A percentile compares a stretch with the other conserved stretches of the same genome.
Evolutionary conservation across 768 basidiomycete genomes (phyloP).

Genomic region (Clavaria fumosa): DNA sequence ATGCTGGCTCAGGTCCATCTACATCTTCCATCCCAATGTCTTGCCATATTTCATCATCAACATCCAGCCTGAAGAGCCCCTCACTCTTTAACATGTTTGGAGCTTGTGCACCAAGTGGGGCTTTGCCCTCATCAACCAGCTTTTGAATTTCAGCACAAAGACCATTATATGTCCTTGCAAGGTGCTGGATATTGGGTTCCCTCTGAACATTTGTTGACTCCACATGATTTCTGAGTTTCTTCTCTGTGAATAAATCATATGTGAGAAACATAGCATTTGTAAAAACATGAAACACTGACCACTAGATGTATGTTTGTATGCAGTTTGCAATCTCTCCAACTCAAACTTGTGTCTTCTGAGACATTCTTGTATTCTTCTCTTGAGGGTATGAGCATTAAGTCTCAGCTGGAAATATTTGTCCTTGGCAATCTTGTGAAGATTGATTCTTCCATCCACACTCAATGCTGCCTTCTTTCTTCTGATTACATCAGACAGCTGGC

Average conservation of each 20-base stretch:
- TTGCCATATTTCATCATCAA: slow-evolving; percentile 19
- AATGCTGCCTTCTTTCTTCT: no score
- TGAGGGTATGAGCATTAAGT: slow-evolving; percentile 15
- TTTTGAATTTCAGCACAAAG: slow-evolving; percentile 10
- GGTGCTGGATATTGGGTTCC: slow-evolving; percentile 10
- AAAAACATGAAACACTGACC: slow-evolving; percentile 12
- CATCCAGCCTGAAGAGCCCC: slow-evolving; percentile 15
- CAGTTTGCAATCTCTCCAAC: slow-evolving; percentile 12
- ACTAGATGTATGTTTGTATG: slow-evolving; percentile 10
- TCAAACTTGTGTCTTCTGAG: slow-evolving; percentile 17
- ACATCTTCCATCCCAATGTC: slow-evolving; percentile 13
- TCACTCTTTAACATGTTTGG: slow-evolving; percentile 11
- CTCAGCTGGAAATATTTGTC: slow-evolving; percentile 10
- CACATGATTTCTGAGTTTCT: no score
- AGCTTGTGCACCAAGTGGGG: slow-evolving; percentile 9
- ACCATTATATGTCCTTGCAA: slow-evolving; percentile 12
- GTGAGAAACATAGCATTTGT: no score
- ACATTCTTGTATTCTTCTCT: slow-evolving; percentile 11
- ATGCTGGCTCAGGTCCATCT: slow-evolving; percentile 9
- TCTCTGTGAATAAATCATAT: no score
- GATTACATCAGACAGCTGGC: no score
- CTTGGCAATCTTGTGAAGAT: slow-evolving; percentile 6
- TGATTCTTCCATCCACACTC: no score
- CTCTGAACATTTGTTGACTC: no score
- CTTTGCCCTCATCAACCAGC: slow-evolving; percentile 11